Conservation (phyloP, 1,139 yeast genomes). For the Kodamaea anthophila region DNA sequence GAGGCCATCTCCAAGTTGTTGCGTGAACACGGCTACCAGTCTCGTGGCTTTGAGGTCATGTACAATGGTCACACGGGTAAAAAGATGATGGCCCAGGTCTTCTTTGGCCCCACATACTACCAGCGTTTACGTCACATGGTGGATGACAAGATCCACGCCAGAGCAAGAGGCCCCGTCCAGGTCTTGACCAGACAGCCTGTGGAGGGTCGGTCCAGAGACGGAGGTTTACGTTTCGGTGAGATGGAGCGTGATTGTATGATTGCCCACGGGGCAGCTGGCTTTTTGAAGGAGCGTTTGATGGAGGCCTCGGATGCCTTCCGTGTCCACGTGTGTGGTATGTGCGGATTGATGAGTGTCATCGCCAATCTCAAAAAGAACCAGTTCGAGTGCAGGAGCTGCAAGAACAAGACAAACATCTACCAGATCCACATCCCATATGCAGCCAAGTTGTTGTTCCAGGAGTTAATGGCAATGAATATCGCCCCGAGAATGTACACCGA, state of each 20-base stretch:
- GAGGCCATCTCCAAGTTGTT: conserved; percentile 89
- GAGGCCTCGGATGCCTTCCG: conserved; percentile 98
- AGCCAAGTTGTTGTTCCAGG: conserved; percentile 93
- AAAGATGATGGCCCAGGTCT: conserved; percentile 94
- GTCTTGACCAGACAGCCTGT: conserved; percentile 98
- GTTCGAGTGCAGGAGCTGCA: conserved; percentile 97
- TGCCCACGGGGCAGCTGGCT: conserved; percentile 99
- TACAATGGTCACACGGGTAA: conserved; percentile 98
- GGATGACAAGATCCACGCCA: conserved; percentile 97
- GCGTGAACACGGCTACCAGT: conserved; percentile 94
- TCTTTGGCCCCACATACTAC: conserved; percentile 98
- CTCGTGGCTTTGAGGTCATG: conserved; percentile 98
- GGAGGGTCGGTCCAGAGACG: conserved; percentile 99
- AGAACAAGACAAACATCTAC: conserved; percentile 94
- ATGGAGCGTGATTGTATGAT: conserved; percentile 99
- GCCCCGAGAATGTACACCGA: conserved; percentile 81
- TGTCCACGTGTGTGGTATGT: conserved; percentile 95
- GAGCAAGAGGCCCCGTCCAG: conserved; percentile 99
- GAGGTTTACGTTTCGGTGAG: conserved; percentile 99
- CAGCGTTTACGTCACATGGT: conserved; percentile 99
- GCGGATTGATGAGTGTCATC: conserved; percentile 96
- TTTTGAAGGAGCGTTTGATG: conserved; percentile 94
- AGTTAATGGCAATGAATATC: conserved; percentile 97
- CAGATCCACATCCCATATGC: conserved; percentile 98
- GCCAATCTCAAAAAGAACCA: conserved; percentile 96